Percentiles rank a stretch among this genome's conserved stretches.
phyloP scores from a whole-genome alignment of 192 early-diverging fungal species.

The Podila epicladia region DNA sequence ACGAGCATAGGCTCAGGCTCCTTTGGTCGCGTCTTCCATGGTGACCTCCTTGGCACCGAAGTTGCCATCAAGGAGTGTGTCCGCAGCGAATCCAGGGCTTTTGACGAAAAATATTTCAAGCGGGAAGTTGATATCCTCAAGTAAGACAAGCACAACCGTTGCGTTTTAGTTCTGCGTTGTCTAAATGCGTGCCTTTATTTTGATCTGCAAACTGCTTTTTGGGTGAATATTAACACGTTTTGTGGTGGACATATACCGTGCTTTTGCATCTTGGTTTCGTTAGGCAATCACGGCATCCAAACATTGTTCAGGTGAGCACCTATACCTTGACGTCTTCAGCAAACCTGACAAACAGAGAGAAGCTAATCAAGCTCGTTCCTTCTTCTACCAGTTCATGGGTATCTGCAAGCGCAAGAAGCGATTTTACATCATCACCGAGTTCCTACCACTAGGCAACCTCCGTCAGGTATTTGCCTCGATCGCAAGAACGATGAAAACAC shows the following conservation, averaged over 20 bases:
- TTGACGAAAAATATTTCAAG: conserved; percentile 52
- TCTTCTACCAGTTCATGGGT: conserved; percentile 35
- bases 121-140: conserved; percentile 46
- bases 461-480: conserved; percentile 8
- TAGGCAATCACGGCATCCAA: conserved; percentile 35
- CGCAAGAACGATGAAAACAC: too few relatives aligned
- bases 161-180: neutral
- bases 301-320: conserved; percentile 40
- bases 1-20: conserved; percentile 45
- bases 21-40: conserved; percentile 42
- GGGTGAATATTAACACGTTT: too few relatives aligned
- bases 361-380: neutral
- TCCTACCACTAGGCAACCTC: conserved; percentile 41
- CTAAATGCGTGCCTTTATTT: neutral
- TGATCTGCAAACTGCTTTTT: neutral
- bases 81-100: conserved; percentile 35
- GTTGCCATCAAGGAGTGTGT: conserved; percentile 51
- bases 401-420: conserved; percentile 47
- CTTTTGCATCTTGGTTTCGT: too few relatives aligned
- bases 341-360: too few relatives aligned
- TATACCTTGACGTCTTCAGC: too few relatives aligned
- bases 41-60: conserved; percentile 46
- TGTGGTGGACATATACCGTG: too few relatives aligned
- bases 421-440: conserved; percentile 49
- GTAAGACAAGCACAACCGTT: neutral